Conservation (phyloP, 2,329 filamentous ascomycete species). For the Anthostomella pinea region DNA sequence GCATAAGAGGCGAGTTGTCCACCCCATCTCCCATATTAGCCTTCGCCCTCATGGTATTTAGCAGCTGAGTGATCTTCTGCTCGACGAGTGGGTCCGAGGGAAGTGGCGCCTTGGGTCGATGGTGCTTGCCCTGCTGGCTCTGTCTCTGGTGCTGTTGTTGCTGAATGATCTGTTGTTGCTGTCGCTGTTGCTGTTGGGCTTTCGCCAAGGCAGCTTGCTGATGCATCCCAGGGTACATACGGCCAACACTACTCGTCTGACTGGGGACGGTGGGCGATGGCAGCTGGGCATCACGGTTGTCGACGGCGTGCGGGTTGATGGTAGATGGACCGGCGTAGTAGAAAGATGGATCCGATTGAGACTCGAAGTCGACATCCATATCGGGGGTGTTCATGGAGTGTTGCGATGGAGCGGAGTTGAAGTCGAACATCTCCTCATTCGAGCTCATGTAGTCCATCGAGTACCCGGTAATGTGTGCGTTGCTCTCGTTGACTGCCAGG, state of each 20-base stretch:
- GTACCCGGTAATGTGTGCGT: conserved; percentile 52
- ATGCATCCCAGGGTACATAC: conserved; percentile 92
- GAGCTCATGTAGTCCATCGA: conserved; percentile 54
- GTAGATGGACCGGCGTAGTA: conserved; percentile 56
- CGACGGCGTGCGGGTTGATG: conserved; percentile 72
- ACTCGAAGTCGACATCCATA: conserved; percentile 66
- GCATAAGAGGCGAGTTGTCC: conserved; percentile 52
- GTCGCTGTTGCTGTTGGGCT: conserved; percentile 66
- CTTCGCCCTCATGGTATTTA: conserved; percentile 88
- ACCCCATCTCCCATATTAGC: conserved; percentile 52
- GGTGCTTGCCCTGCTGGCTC: conserved; percentile 29
- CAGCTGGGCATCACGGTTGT: conserved; percentile 55
- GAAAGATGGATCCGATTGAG: conserved; percentile 56
- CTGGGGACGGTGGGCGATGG: conserved; percentile 45
- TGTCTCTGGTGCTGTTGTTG: conserved; percentile 54
- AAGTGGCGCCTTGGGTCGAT: conserved; percentile 49
- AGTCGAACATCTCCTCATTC: conserved; percentile 68
- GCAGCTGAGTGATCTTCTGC: conserved; percentile 88
- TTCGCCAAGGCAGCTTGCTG: conserved; percentile 78
- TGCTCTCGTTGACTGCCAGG: conserved; percentile 69
- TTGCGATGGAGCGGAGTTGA: conserved; percentile 65
- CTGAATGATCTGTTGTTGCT: conserved; percentile 59
- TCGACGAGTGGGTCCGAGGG: conserved; percentile 71
- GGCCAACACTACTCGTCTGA: conserved; percentile 58
- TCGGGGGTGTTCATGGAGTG: conserved; percentile 59